Evolutionary conservation across 2,329 filamentous ascomycete species (phyloP).

Genomic region (Chrysoporthe austroafricana): DNA sequence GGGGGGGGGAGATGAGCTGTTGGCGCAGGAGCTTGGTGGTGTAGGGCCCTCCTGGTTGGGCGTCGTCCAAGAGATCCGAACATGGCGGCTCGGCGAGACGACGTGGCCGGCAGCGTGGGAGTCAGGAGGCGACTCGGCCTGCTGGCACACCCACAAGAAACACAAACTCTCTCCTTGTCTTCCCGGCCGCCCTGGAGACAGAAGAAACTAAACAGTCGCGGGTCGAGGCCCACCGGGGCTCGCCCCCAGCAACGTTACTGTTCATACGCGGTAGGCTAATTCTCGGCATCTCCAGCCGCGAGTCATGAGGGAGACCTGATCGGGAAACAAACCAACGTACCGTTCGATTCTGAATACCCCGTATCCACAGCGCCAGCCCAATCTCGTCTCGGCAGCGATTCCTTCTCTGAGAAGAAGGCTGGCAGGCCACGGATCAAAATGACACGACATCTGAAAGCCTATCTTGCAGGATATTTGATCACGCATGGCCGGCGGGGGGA

Average conservation of each 20-base stretch:
- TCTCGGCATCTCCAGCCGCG: background rate
- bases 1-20: too few species aligned
- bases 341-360: background rate
- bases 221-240: too few species aligned
- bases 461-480: conserved; percentile 7
- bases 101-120: too few species aligned
- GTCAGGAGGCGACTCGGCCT: too few species aligned
- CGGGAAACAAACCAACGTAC: background rate
- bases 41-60: too few species aligned
- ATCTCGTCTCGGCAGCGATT: background rate
- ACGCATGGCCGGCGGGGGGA: background rate
- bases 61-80: too few species aligned
- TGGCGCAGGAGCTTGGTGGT: too few species aligned
- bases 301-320: background rate
- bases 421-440: background rate
- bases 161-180: too few species aligned
- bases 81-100: too few species aligned
- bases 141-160: too few species aligned
- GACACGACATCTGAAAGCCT: conserved; percentile 7
- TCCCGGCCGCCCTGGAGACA: too few species aligned
- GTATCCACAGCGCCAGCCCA: background rate
- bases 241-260: background rate
- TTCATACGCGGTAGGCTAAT: background rate
- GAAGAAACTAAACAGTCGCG: too few species aligned
- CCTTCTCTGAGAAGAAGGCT: background rate